These are phyloP conservation scores for Penicillium sp. DNA, from an alignment of 2,329 filamentous ascomycete genomes.

Conservation along the genomic window DNA sequence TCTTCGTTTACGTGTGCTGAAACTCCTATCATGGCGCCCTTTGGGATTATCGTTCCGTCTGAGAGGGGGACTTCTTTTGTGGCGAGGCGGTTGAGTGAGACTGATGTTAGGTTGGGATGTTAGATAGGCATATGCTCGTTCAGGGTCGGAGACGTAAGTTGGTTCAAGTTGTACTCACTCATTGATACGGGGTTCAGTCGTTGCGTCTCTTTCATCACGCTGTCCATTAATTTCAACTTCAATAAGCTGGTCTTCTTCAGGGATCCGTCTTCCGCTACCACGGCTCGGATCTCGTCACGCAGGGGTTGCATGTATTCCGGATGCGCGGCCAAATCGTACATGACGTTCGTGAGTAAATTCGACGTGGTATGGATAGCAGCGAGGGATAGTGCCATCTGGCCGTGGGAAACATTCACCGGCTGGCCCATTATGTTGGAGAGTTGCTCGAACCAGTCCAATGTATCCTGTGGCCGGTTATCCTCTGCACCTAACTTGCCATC, in stretches of 20 bases:
- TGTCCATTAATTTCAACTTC: slow-evolving; percentile 42
- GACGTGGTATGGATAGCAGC: slow-evolving; percentile 42
- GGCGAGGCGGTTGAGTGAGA: slow-evolving; percentile 31
- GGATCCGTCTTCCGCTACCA: slow-evolving; percentile 48
- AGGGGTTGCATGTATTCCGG: slow-evolving; percentile 57
- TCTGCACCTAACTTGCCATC: slow-evolving; percentile 21
- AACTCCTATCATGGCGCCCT: slow-evolving; percentile 30
- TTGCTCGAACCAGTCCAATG: slow-evolving; percentile 36
- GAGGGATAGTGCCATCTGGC: slow-evolving; percentile 34
- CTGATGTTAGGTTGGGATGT: too few relatives aligned
- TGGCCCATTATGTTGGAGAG: slow-evolving; percentile 9
- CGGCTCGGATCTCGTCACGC: slow-evolving; percentile 55
- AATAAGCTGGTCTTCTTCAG: slow-evolving; percentile 36
- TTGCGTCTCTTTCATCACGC: slow-evolving; percentile 41
- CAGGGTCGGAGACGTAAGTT: neutral
- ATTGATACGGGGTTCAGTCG: slow-evolving; percentile 31
- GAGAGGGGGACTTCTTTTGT: slow-evolving; percentile 30
- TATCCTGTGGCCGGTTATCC: slow-evolving; percentile 23
- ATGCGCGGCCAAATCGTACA: slow-evolving; percentile 58
- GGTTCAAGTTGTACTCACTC: slow-evolving; percentile 23
- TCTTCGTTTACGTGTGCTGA: slow-evolving; percentile 34
- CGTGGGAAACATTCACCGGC: slow-evolving; percentile 18
- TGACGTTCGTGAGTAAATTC: slow-evolving; percentile 49
- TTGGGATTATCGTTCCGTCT: slow-evolving; percentile 36
- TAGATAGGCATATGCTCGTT: neutral